Evolutionary conservation across 345 rosid genomes (phyloP).

Genomic region (Gynandropsis gynandra): DNA sequence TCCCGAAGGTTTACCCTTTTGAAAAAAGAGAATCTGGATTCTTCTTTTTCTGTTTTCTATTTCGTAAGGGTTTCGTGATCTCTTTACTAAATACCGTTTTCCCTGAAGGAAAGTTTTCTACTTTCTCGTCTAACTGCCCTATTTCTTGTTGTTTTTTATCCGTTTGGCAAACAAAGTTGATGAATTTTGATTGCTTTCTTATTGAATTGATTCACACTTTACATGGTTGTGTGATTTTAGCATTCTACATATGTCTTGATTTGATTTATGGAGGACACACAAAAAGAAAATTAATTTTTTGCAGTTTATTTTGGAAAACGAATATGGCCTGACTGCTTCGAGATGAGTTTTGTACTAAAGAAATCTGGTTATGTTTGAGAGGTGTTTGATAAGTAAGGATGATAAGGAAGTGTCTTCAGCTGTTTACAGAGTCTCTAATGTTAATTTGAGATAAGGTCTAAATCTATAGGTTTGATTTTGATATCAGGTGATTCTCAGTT

Average conservation of each 20-base stretch:
- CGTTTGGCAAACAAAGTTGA: too few relatives aligned
- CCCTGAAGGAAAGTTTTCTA: background rate
- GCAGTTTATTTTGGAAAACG: background rate
- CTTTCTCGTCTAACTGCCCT: too few relatives aligned
- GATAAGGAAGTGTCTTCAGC: background rate
- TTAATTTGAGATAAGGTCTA: too few relatives aligned
- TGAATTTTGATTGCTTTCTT: too few relatives aligned
- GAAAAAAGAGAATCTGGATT: background rate
- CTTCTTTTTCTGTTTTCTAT: conserved; percentile 5
- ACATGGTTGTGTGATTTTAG: too few relatives aligned
- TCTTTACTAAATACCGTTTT: background rate
- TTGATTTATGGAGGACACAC: too few relatives aligned
- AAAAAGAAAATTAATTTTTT: background rate
- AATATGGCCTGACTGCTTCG: background rate
- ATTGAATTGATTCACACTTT: too few relatives aligned
- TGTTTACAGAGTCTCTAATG: conserved; percentile 11
- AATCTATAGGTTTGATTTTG: conserved; percentile 23
- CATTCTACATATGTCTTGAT: too few relatives aligned
- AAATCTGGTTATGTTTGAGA: background rate
- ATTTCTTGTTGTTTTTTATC: too few relatives aligned
- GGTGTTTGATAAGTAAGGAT: background rate
- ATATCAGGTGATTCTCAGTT: conserved; percentile 52
- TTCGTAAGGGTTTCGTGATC: background rate
- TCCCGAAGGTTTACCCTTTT: conserved; percentile 46
- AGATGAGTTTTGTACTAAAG: background rate